phyloP scores from a whole-genome alignment of 148 eudicot genomes.

The Dianthus caryophyllus region DNA sequence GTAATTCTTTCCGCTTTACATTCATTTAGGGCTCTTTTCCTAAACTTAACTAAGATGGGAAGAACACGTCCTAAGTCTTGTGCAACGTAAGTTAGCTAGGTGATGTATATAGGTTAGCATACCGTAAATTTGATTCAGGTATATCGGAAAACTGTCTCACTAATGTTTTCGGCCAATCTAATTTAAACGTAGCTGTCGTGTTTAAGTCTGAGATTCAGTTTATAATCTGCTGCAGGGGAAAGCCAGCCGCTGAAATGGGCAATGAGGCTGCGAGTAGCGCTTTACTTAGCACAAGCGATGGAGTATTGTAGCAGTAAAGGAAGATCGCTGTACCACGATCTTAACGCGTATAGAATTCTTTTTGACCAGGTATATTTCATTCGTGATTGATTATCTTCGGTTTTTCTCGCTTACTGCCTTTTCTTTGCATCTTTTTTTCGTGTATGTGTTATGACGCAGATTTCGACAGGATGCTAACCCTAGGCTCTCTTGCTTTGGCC shows the following conservation, averaged over 20 bases:
- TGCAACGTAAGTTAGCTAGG: background rate
- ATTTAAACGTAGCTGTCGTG: background rate
- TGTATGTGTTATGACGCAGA: conserved; percentile 25
- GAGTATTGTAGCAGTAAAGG: conserved; percentile 84
- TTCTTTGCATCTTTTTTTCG: conserved; percentile 2
- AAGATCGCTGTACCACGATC: conserved; percentile 80
- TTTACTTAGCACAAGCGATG: conserved; percentile 80
- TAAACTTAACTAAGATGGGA: background rate
- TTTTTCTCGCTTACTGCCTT: background rate
- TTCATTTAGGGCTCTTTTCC: background rate
- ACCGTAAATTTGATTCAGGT: no score
- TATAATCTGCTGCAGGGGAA: conserved; percentile 52
- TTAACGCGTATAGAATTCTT: conserved; percentile 75
- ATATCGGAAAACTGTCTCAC: no score
- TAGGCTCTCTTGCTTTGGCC: conserved; percentile 90
- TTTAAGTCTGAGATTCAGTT: background rate
- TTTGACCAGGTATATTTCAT: conserved; percentile 58
- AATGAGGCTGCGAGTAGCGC: conserved; percentile 76
- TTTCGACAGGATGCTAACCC: conserved; percentile 77
- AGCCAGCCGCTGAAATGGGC: conserved; percentile 81
- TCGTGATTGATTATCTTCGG: background rate
- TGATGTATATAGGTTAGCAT: background rate
- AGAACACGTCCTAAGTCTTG: background rate
- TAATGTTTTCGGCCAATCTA: background rate
- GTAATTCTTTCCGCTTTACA: conserved; percentile 5